Base-by-base conservation (phyloP, 768 basidiomycete genomes). In the Naganishia onofrii region DNA sequence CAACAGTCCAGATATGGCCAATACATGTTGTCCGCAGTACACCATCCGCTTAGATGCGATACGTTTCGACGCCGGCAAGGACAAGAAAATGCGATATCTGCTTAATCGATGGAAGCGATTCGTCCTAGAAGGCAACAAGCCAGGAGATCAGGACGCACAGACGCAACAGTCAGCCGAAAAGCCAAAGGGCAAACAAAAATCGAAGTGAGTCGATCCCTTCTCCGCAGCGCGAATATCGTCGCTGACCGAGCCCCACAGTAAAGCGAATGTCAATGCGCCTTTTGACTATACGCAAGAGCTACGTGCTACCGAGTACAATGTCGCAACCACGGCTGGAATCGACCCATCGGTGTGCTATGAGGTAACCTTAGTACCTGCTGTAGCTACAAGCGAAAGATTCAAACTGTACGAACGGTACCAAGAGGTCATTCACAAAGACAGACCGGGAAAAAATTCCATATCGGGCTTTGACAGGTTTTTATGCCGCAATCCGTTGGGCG, bases 11-110 rank as follows among this genome's bases (percentile, higher is more conserved):
- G 88, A 94, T 79, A 83, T 94, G 80, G 85, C 83, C 72, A 78
- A 81, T 6, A 89, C 92, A 12, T 97, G 95, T 78, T 98, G 95
- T 78, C 92, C 94, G 0, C 90, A 93, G 74, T 95, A 96, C 78
- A 92, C 95, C 3, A 97, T 97, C 79, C 91, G 87, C 2, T 69
- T 78, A 5, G 72, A 77, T 60, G 74, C 71, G 60, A 32, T 56
- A 29, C 72, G 71, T 53, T 72, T 69, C 65, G 73, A 71, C 34
- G 67, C 75, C 0, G 74, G 63, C 8, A 66, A 66, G n/a, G 65
- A 71, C 56, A 76, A 77, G 68, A 75, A 77, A 65, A 80, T 75
- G 52, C 64, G 74, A 53, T 73, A 78, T 42, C 73, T 79, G 38
- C 55, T 77, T 7, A 76, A 77, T 60, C 70, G 76, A 8, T 77